A percentile compares a stretch with the other conserved stretches of the same genome.
Evolutionary conservation across 2,329 filamentous ascomycete genomes (phyloP).

Genomic region (Talaromyces sp.): DNA sequence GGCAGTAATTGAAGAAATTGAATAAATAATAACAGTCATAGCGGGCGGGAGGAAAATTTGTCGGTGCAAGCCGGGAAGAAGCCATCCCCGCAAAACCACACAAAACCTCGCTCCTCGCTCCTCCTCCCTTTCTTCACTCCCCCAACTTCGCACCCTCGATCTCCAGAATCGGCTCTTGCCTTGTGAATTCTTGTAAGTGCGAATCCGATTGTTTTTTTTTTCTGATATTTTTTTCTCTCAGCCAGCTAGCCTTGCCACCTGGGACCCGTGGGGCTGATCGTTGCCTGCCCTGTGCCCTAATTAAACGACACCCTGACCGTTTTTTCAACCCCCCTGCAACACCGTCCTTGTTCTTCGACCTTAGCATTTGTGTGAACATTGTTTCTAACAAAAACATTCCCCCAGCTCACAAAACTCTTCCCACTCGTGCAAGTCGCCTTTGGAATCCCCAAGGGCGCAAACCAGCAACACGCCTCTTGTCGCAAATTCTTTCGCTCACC

Average conservation of each 20-base stretch:
- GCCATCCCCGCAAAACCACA: neutral
- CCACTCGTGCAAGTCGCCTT: conserved; percentile 22
- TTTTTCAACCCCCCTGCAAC: neutral
- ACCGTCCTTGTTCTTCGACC: neutral
- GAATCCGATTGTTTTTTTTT: neutral
- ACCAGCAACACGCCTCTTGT: conserved; percentile 33
- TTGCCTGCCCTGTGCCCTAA: conserved; percentile 1
- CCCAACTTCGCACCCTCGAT: neutral
- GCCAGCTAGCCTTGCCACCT: neutral
- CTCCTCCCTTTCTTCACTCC: neutral
- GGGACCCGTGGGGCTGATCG: neutral
- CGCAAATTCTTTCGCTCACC: conserved; percentile 27
- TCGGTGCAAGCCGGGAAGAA: neutral
- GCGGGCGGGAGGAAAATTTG: neutral
- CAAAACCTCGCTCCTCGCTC: neutral
- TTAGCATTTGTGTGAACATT: neutral
- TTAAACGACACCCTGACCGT: neutral
- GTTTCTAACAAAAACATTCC: neutral
- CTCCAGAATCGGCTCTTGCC: neutral
- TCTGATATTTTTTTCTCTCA: too few species aligned
- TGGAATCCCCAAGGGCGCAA: conserved; percentile 35
- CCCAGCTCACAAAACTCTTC: neutral
- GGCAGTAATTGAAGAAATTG: too few species aligned
- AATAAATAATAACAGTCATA: neutral
- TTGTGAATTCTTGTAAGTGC: neutral